A percentile compares a stretch with the other conserved stretches of the same genome.
Conservation (phyloP, 768 basidiomycete genomes). For the Tricholoma sp. region DNA sequence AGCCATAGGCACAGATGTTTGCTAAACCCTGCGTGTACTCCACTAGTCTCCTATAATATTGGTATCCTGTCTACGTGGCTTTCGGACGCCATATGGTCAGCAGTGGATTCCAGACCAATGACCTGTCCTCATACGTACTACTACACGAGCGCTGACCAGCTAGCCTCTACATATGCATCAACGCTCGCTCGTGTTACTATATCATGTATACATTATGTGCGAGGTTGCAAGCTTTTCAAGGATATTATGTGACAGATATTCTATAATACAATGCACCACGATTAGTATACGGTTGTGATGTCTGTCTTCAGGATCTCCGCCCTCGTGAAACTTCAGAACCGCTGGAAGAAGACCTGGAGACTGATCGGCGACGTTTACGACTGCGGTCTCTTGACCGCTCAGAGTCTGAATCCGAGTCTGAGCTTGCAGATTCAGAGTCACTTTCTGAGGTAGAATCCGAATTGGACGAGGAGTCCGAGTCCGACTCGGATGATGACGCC, state of each 20-base stretch:
- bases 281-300: neutral
- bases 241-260: neutral
- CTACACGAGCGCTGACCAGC: too few species aligned
- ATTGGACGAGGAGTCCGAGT: conserved; percentile 5
- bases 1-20: conserved; percentile 40
- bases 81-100: neutral
- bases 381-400: conserved; percentile 42
- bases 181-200: too few species aligned
- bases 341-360: conserved; percentile 13
- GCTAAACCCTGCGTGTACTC: conserved; percentile 1
- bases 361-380: conserved; percentile 33
- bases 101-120: too few species aligned
- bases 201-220: too few species aligned
- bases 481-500: conserved; percentile 18
- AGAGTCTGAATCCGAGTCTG: conserved; percentile 31
- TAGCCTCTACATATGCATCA: too few species aligned
- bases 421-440: conserved; percentile 37
- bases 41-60: neutral
- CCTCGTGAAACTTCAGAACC: conserved; percentile 17
- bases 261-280: neutral
- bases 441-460: conserved; percentile 41
- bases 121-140: too few species aligned
- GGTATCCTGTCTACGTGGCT: neutral
- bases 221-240: neutral
- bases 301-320: conserved; percentile 4